Evolutionary conservation across 192 early-diverging fungal genomes (phyloP).

Genomic region (Umbelopsis isabellina): DNA sequence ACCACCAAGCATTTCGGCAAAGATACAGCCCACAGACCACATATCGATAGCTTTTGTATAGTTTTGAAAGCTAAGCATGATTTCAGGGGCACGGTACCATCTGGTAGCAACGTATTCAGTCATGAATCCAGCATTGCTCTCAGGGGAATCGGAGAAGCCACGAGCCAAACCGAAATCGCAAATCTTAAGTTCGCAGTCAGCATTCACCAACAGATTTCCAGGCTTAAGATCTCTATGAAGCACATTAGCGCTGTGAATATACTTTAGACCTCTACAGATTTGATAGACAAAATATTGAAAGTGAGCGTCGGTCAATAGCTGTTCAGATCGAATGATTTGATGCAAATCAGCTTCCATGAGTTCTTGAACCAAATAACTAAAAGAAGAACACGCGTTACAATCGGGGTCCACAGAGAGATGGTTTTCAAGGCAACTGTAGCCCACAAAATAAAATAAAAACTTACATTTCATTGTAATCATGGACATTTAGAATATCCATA

Average conservation of each 20-base stretch:
- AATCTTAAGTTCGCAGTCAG: slow-evolving; percentile 98
- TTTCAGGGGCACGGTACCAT: slow-evolving; percentile 99
- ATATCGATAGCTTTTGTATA: slow-evolving; percentile 99
- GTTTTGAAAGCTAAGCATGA: slow-evolving; percentile 95
- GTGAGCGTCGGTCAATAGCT: slow-evolving; percentile 94
- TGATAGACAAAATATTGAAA: slow-evolving; percentile 99
- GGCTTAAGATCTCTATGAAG: slow-evolving; percentile 69
- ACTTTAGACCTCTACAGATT: slow-evolving; percentile 95
- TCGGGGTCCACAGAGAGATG: neutral
- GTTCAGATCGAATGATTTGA: slow-evolving; percentile 93
- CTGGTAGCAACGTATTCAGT: slow-evolving; percentile 99
- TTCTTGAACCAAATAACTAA: slow-evolving; percentile 90
- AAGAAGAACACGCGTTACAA: slow-evolving; percentile 8
- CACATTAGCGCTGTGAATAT: slow-evolving; percentile 98
- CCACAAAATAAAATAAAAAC: too few relatives aligned
- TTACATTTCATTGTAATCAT: slow-evolving; percentile 92
- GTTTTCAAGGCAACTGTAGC: slow-evolving; percentile 4
- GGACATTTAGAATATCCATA: slow-evolving; percentile 85
- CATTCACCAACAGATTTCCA: slow-evolving; percentile 71
- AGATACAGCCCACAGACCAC: slow-evolving; percentile 99
- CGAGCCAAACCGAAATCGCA: slow-evolving; percentile 99
- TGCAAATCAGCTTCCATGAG: slow-evolving; percentile 99
- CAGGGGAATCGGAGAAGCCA: slow-evolving; percentile 81
- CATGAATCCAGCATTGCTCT: slow-evolving; percentile 90
- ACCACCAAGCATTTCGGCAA: slow-evolving; percentile 94